Conservation (phyloP, 441 rosid species). For the Flueggea neowawraea region DNA sequence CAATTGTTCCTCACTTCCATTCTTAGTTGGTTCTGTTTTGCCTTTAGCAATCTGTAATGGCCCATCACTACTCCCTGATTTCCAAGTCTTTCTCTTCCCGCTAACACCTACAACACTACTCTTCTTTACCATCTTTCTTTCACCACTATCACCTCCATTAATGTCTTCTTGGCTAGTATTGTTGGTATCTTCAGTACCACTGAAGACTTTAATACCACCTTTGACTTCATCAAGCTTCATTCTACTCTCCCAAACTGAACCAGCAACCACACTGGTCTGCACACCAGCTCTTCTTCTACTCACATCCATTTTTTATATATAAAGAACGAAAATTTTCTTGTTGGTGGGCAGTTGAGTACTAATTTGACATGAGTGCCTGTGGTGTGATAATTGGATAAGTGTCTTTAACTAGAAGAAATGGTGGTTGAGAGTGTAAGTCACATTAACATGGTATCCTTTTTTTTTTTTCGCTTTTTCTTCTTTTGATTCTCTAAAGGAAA, state of each 20-base stretch:
- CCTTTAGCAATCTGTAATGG: constrained; percentile 31
- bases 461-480: neutral
- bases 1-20: constrained; percentile 17
- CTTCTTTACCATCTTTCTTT: constrained; percentile 2
- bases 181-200: constrained; percentile 25
- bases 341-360: constrained; percentile 14
- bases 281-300: constrained; percentile 33
- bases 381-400: constrained; percentile 17
- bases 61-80: constrained; percentile 39
- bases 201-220: constrained; percentile 52
- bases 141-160: neutral
- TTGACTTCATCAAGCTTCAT: constrained; percentile 57
- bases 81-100: constrained; percentile 62
- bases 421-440: constrained; percentile 11
- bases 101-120: constrained; percentile 9
- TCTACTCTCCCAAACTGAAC: constrained; percentile 77
- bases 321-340: neutral
- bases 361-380: constrained; percentile 17
- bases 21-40: constrained; percentile 7
- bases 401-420: constrained; percentile 37
- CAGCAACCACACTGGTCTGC: constrained; percentile 42
- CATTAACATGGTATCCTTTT: too few species aligned
- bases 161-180: neutral
- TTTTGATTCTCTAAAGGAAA: too few species aligned
- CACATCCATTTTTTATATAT: constrained; percentile 33